Evolutionary conservation across 331 rosid species (phyloP), one percentile per base, ranked within the genome.

Genomic region (Acacia concinna): DNA sequence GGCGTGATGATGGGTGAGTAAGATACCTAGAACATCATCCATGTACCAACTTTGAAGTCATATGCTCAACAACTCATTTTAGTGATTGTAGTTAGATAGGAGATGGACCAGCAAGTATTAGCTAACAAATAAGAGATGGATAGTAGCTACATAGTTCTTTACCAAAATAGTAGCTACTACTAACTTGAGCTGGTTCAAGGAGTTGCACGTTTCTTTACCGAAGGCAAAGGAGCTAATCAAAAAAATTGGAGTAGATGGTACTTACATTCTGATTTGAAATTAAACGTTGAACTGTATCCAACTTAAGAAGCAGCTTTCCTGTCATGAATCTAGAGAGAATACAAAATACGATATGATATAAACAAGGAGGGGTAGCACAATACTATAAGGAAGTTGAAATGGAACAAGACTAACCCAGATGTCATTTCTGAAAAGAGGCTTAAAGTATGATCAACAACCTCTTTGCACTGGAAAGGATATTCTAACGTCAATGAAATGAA

Each of bases 361-460:
- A 28, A 78, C 32, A 73, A 79, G 44, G 57, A 79, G 71, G 60
- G 63, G 71, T 40, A 65, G 64, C 60, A 75, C 43, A 66, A 64
- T 59, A 34, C 66, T 47, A 66, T 34, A 72, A 78, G 46, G 59
- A 38, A 68, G 51, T 73, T 56, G 46, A 51, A 6, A 62, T 6
- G 49, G 68, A 75, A 83, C 38, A 57, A 69, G 30, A 89, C 94
- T 89, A 75, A 95, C 98, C 98, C 97, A 46, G 98, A 91, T 65
- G 98, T 86, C 89, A 92, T 88, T 81, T 95, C 97, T 82, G 89
- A 82, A 85, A 95, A 91, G 88, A 95, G 89, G 86, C 89, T 83
- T 69, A 95, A 85, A 51, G 97, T 85, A 81, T 91, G 98, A 86
- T 89, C 98, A 81, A 95, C 83, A 81, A 95, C 97, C 88, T 88